These are phyloP conservation scores for Eucalyptus pauciflora DNA, from an alignment of 345 rosid species.

Conservation along the genomic window DNA sequence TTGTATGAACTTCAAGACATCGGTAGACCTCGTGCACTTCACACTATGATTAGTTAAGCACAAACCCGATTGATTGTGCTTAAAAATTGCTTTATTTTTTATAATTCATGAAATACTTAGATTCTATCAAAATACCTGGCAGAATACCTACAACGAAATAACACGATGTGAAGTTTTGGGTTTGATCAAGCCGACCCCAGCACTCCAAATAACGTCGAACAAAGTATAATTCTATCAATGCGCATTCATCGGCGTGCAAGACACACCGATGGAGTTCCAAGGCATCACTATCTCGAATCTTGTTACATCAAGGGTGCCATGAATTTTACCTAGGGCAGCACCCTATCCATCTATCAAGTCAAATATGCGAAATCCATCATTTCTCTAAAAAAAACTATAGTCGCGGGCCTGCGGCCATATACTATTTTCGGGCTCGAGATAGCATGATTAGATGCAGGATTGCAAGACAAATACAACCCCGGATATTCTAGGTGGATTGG, in stretches of 20 bases:
- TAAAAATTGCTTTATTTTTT: neutral
- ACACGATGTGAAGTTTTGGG: too few species aligned
- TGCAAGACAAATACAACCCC: conserved; percentile 2
- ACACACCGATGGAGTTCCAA: neutral
- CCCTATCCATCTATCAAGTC: neutral
- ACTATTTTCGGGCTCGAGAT: neutral
- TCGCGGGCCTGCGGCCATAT: neutral
- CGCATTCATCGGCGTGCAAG: neutral
- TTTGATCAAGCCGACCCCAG: neutral
- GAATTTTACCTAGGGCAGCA: neutral
- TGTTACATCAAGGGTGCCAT: neutral
- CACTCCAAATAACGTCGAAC: neutral
- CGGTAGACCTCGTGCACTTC: neutral
- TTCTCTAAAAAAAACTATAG: neutral
- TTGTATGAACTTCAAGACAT: neutral
- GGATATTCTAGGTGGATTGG: neutral
- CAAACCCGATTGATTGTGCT: neutral
- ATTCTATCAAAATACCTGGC: neutral
- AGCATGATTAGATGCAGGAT: neutral
- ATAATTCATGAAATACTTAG: neutral
- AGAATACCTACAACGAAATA: neutral
- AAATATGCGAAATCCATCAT: neutral
- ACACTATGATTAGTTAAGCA: neutral
- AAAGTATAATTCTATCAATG: neutral
- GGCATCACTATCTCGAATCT: neutral